These are phyloP conservation scores for Solanum appendiculatum DNA, from an alignment of 257 asterid species.

Conservation along the genomic window DNA sequence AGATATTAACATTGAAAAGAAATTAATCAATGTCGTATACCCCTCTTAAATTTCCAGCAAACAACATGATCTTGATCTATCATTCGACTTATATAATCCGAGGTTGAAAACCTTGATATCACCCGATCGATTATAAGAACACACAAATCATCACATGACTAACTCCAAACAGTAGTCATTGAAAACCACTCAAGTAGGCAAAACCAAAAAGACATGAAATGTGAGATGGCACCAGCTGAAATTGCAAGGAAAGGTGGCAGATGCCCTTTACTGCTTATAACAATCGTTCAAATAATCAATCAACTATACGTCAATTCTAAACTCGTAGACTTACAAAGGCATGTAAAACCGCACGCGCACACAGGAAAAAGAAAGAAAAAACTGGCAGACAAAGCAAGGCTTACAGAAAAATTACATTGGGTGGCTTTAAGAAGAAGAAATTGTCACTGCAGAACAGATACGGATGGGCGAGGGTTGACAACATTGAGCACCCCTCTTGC, in stretches of 20 bases:
- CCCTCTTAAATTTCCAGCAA: not conserved
- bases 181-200: not conserved
- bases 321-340: not conserved
- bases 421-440: not conserved
- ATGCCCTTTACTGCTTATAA: not conserved
- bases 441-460: conserved; percentile 33
- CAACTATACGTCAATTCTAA: not conserved
- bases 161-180: not conserved
- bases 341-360: not conserved
- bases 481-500: conserved; percentile 92
- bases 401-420: not conserved
- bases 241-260: not conserved
- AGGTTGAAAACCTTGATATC: not conserved
- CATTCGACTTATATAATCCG: not conserved
- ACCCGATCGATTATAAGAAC: not conserved
- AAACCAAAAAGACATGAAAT: not conserved
- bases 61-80: not conserved
- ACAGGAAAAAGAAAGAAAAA: not conserved
- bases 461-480: conserved; percentile 68
- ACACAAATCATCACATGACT: not conserved
- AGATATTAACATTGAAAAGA: not conserved
- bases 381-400: not conserved
- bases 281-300: not conserved
- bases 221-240: not conserved
- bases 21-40: not conserved